Percentiles rank a stretch among this genome's conserved stretches.
Evolutionary conservation across 2,329 filamentous ascomycete species (phyloP).

Genomic region (Stylonectria norvegica): DNA sequence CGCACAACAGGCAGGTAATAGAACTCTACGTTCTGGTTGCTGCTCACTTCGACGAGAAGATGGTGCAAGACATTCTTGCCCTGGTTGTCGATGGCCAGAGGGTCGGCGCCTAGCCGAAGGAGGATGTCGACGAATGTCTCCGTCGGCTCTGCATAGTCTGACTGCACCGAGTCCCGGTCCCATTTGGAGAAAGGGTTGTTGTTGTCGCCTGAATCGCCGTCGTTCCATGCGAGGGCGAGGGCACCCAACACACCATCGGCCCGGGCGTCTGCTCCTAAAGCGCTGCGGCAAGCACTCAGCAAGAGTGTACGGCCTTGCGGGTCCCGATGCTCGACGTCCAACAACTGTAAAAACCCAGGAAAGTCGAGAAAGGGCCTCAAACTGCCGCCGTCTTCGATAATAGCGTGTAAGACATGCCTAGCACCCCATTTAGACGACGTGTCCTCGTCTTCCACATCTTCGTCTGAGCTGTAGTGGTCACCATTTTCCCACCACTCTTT

Average conservation of each 20-base stretch:
- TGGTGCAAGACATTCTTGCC: conserved; percentile 1
- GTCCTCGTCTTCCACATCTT: neutral
- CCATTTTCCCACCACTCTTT: neutral
- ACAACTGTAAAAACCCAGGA: conserved; percentile 1
- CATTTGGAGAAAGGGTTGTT: too few relatives aligned
- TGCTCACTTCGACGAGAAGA: too few relatives aligned
- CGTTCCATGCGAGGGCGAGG: too few relatives aligned
- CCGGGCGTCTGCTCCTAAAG: conserved; percentile 1
- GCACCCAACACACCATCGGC: too few relatives aligned
- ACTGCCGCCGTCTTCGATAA: conserved; percentile 1
- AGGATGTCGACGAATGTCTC: conserved; percentile 2
- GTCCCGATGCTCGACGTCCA: conserved; percentile 2
- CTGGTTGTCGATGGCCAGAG: conserved; percentile 1
- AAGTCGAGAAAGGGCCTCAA: neutral
- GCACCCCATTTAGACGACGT: neutral
- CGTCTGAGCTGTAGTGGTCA: neutral
- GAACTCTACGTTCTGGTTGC: too few relatives aligned
- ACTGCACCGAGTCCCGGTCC: too few relatives aligned
- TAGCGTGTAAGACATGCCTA: conserved; percentile 1
- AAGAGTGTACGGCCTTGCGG: conserved; percentile 1
- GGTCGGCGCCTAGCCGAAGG: conserved; percentile 3
- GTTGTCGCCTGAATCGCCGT: too few relatives aligned
- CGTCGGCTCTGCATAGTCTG: too few relatives aligned
- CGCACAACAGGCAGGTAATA: too few relatives aligned
- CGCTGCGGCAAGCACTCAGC: conserved; percentile 1